These are phyloP conservation scores for Penicillium silybi DNA, from an alignment of 495 filamentous ascomycete species.

Conservation along the genomic window DNA sequence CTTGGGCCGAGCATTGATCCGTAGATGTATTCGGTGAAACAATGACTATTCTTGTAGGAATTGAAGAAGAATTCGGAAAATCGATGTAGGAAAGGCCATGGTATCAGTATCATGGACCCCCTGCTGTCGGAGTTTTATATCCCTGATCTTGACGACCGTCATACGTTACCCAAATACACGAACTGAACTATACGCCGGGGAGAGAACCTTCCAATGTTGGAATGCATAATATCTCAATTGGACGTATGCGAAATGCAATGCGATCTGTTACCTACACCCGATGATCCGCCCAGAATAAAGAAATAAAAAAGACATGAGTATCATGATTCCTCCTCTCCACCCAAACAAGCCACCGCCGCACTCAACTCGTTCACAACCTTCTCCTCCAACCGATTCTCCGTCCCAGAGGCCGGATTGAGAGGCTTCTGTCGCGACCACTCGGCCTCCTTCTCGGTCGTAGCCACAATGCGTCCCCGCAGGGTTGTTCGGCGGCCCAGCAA, in stretches of 20 bases:
- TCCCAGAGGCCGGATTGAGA: slow-evolving; percentile 25
- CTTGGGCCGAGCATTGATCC: not conserved
- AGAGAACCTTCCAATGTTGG: not conserved
- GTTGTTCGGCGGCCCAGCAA: slow-evolving; percentile 59
- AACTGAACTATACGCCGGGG: not conserved
- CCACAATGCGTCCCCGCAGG: slow-evolving; percentile 64
- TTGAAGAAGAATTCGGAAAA: too few species aligned
- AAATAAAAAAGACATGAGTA: slow-evolving; percentile 14
- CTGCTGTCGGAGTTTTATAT: too few species aligned
- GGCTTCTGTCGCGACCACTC: slow-evolving; percentile 55
- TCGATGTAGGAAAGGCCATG: too few species aligned
- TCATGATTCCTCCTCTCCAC: slow-evolving; percentile 38
- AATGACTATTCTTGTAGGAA: not conserved
- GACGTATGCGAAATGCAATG: slow-evolving; percentile 5
- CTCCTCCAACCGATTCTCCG: slow-evolving; percentile 66
- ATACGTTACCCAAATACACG: not conserved
- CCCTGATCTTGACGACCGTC: too few species aligned
- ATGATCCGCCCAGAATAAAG: slow-evolving; percentile 13
- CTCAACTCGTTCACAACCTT: slow-evolving; percentile 63
- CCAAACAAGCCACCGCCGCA: slow-evolving; percentile 37
- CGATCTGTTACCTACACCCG: slow-evolving; percentile 11
- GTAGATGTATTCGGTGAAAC: not conserved
- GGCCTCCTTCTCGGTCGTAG: slow-evolving; percentile 67
- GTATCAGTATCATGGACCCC: too few species aligned
- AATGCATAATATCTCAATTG: slow-evolving; percentile 1